phyloP scores from a whole-genome alignment of 106 monocot genomes.

The Allium fistulosum region DNA sequence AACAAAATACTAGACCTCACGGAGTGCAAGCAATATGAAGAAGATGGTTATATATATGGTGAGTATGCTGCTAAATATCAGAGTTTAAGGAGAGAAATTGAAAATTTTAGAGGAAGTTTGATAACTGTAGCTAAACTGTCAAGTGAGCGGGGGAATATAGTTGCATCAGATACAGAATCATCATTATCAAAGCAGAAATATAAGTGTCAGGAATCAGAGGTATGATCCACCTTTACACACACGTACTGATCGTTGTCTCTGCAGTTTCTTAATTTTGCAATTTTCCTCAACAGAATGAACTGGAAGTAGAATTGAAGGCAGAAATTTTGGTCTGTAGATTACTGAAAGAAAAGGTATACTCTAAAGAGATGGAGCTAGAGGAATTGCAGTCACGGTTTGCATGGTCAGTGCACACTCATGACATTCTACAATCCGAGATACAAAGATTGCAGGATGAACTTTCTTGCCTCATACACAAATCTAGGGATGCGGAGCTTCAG shows the following conservation, averaged over 20 bases:
- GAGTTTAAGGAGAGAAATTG: constrained; percentile 48
- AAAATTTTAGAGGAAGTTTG: constrained; percentile 56
- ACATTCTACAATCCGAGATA: constrained; percentile 37
- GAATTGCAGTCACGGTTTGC: constrained; percentile 49
- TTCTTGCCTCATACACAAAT: constrained; percentile 58
- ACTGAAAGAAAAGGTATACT: constrained; percentile 51
- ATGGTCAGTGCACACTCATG: constrained; percentile 44
- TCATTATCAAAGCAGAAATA: constrained; percentile 16
- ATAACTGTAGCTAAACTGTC: constrained; percentile 22
- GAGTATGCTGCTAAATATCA: constrained; percentile 54
- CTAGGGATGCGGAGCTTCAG: constrained; percentile 60
- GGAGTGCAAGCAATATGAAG: constrained; percentile 24
- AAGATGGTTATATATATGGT: constrained; percentile 25
- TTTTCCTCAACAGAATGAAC: constrained; percentile 24
- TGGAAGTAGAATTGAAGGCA: constrained; percentile 56
- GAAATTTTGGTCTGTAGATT: constrained; percentile 56
- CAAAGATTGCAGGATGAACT: constrained; percentile 54
- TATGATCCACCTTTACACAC: constrained; percentile 14
- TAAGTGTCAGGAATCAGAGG: constrained; percentile 19
- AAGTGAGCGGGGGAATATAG: constrained; percentile 39
- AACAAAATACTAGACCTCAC: constrained; percentile 31
- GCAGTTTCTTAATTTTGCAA: background rate
- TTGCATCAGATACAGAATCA: constrained; percentile 15
- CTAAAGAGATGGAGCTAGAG: constrained; percentile 56
- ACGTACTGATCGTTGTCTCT: background rate